Percentiles rank a stretch among this genome's conserved stretches.
Conservation (phyloP, 2,329 filamentous ascomycete genomes). For the Corniculantispora saksenae region DNA sequence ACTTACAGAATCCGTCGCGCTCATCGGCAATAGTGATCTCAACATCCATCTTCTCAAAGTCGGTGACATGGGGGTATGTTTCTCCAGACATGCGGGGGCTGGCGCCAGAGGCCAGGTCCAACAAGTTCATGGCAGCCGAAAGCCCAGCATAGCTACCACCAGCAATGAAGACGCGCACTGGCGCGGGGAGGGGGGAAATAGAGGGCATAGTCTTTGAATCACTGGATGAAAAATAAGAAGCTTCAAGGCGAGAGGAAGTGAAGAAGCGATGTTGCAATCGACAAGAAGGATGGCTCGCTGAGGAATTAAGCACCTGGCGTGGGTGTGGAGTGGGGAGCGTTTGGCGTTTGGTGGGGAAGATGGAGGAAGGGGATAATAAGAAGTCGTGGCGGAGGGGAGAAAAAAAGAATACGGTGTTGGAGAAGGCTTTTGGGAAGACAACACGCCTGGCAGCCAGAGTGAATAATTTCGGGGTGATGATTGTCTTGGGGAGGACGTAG, state of each 20-base stretch:
- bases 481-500: neutral
- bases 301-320: neutral
- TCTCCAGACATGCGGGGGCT: constrained; percentile 45
- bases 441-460: neutral
- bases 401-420: neutral
- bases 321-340: neutral
- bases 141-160: constrained; percentile 75
- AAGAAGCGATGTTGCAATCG: neutral
- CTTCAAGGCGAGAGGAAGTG: neutral
- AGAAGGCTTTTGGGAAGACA: neutral
- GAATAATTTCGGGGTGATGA: neutral
- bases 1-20: constrained; percentile 78
- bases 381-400: neutral
- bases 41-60: constrained; percentile 53
- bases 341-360: constrained; percentile 6
- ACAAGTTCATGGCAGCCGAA: constrained; percentile 64
- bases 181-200: constrained; percentile 31
- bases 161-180: constrained; percentile 63
- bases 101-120: constrained; percentile 63
- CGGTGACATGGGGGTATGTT: constrained; percentile 41
- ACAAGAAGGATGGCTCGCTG: neutral
- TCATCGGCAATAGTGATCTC: constrained; percentile 77
- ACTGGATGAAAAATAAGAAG: neutral
- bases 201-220: constrained; percentile 32
- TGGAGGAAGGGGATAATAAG: neutral